Evolutionary conservation across 23 red algal genomes (phyloP).

Genomic region (Pyropia yezoensis): DNA sequence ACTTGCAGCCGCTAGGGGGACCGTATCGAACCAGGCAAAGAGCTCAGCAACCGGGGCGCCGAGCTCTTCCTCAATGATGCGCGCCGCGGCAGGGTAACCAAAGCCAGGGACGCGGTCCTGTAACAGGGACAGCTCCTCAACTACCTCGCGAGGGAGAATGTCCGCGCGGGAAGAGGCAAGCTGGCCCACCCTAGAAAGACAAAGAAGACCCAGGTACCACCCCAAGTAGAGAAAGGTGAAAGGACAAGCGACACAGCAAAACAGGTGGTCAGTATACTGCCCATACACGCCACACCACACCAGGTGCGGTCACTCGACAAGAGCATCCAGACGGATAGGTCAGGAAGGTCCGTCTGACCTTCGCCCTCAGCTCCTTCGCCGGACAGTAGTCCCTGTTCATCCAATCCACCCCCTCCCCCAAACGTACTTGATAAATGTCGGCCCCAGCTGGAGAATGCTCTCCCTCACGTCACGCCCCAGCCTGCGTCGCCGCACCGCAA

Average conservation of each 20-base stretch:
- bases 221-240: neutral
- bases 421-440: conserved; percentile 50
- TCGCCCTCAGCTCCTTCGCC: too few relatives aligned
- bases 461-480: conserved; percentile 34
- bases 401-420: too few relatives aligned
- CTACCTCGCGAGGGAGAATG: conserved; percentile 60
- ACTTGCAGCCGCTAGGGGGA: conserved; percentile 76
- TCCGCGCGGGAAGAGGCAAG: conserved; percentile 60
- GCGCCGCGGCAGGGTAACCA: conserved; percentile 24
- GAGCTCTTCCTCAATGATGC: conserved; percentile 52
- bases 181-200: conserved; percentile 62
- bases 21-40: conserved; percentile 64
- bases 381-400: neutral
- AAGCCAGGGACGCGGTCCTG: conserved; percentile 82
- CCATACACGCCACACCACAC: too few relatives aligned
- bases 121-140: conserved; percentile 66
- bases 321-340: too few relatives aligned
- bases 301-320: too few relatives aligned
- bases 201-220: neutral
- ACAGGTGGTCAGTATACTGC: too few relatives aligned
- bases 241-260: too few relatives aligned
- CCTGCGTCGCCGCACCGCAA: conserved; percentile 1
- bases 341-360: too few relatives aligned
- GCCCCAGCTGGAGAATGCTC: conserved; percentile 36
- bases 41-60: conserved; percentile 22